Conservation (phyloP, 2,329 filamentous ascomycete species). For the Trichoderma lentiforme region DNA sequence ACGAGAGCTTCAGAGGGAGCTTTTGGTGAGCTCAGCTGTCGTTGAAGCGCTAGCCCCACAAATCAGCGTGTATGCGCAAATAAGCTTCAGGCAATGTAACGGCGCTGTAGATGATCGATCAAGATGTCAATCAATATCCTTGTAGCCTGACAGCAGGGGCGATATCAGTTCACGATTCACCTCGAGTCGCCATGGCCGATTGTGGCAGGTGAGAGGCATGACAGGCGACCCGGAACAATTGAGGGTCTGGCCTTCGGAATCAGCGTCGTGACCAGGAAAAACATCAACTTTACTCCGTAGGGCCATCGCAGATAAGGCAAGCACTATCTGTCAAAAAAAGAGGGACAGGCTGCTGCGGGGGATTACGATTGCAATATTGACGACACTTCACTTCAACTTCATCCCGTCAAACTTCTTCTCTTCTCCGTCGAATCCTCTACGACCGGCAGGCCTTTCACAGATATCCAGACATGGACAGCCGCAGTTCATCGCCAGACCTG, state of each 20-base stretch:
- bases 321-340: slow-evolving; percentile 10
- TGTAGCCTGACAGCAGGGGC: neutral
- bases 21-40: neutral
- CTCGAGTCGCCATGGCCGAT: neutral
- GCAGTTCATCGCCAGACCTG: slow-evolving; percentile 47
- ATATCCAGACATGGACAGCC: slow-evolving; percentile 19
- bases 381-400: neutral
- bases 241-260: slow-evolving; percentile 20
- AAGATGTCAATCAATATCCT: neutral
- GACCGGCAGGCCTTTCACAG: neutral
- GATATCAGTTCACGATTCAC: neutral
- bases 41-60: neutral
- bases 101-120: neutral
- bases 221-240: slow-evolving; percentile 21
- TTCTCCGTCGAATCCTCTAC: neutral
- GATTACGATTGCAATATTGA: neutral
- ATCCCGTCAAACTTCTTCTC: neutral
- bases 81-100: neutral
- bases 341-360: slow-evolving; percentile 13
- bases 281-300: slow-evolving; percentile 5
- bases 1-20: neutral
- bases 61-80: neutral
- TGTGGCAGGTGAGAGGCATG: neutral
- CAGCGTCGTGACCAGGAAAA: slow-evolving; percentile 16
- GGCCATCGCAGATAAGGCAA: neutral